These are phyloP conservation scores for Prunus yedoensis DNA, from an alignment of 331 rosid genomes.

Conservation along the genomic window DNA sequence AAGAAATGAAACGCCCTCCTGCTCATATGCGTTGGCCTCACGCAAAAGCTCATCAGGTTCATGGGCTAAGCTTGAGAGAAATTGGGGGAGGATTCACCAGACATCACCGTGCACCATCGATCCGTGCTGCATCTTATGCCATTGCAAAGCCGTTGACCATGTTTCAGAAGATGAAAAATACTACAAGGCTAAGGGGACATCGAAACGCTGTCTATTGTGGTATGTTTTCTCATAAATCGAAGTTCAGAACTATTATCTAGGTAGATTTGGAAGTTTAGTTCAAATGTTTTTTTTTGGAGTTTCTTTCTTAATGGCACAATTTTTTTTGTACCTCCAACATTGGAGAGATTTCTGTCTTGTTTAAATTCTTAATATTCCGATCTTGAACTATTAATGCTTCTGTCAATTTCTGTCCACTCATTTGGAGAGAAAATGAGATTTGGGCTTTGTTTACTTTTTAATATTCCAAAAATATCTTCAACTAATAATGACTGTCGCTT, in stretches of 20 bases:
- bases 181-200: slow-evolving; percentile 90
- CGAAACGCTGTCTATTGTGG: slow-evolving; percentile 99
- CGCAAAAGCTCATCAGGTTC: slow-evolving; percentile 94
- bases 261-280: neutral
- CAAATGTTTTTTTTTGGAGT: neutral
- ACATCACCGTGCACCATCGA: slow-evolving; percentile 93
- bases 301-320: too few relatives aligned
- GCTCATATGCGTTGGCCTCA: slow-evolving; percentile 98
- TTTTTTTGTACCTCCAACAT: too few relatives aligned
- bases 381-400: too few relatives aligned
- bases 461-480: too few relatives aligned
- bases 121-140: slow-evolving; percentile 95
- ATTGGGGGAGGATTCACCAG: slow-evolving; percentile 97
- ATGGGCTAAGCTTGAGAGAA: slow-evolving; percentile 88
- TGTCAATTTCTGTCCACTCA: too few relatives aligned
- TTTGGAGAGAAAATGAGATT: too few relatives aligned
- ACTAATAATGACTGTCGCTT: too few relatives aligned
- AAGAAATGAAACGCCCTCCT: slow-evolving; percentile 54
- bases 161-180: slow-evolving; percentile 92
- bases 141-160: slow-evolving; percentile 93
- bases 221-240: slow-evolving; percentile 31
- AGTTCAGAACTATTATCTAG: neutral
- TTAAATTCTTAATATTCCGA: too few relatives aligned
- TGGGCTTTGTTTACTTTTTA: too few relatives aligned
- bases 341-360: too few relatives aligned